A percentile compares a stretch with the other conserved stretches of the same genome.
Conservation (phyloP, 1,284 basidiomycete genomes). For the Pseudozyma thailandica region DNA sequence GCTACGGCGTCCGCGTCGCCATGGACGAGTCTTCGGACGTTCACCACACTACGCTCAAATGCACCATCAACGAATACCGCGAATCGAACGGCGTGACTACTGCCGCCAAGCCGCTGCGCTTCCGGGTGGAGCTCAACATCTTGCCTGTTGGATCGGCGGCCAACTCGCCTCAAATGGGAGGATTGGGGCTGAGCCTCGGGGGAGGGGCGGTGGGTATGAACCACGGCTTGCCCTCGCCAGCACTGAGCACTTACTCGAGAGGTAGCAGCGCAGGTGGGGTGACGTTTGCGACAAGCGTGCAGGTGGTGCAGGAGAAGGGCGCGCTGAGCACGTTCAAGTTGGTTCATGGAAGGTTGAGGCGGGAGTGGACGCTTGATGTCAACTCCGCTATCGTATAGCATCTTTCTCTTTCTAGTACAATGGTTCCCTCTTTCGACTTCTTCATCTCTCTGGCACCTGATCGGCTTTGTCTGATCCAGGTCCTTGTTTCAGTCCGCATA, state of each 20-base stretch:
- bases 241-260: conserved; percentile 41
- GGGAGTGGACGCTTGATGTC: conserved; percentile 74
- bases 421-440: conserved; percentile 4
- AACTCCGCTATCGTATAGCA: conserved; percentile 23
- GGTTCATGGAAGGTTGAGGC: conserved; percentile 77
- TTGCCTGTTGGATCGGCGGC: conserved; percentile 53
- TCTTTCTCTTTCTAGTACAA: not conserved
- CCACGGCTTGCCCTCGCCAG: conserved; percentile 40
- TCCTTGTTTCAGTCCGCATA: not conserved
- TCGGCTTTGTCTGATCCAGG: not conserved
- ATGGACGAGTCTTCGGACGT: conserved; percentile 71
- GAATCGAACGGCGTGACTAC: conserved; percentile 43
- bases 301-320: conserved; percentile 87
- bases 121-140: conserved; percentile 65
- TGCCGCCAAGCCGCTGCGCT: conserved; percentile 59
- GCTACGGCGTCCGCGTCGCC: conserved; percentile 76
- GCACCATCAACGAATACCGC: conserved; percentile 52
- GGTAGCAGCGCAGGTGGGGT: conserved; percentile 23
- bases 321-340: conserved; percentile 82
- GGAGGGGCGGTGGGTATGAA: conserved; percentile 9
- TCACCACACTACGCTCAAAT: conserved; percentile 57
- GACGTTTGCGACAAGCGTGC: conserved; percentile 72
- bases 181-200: conserved; percentile 26
- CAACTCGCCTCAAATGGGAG: conserved; percentile 35
- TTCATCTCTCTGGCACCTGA: not conserved